A percentile compares a stretch with the other conserved stretches of the same genome.
These are phyloP conservation scores for Monascus purpureus DNA, from an alignment of 495 filamentous ascomycete genomes.

Conservation along the genomic window DNA sequence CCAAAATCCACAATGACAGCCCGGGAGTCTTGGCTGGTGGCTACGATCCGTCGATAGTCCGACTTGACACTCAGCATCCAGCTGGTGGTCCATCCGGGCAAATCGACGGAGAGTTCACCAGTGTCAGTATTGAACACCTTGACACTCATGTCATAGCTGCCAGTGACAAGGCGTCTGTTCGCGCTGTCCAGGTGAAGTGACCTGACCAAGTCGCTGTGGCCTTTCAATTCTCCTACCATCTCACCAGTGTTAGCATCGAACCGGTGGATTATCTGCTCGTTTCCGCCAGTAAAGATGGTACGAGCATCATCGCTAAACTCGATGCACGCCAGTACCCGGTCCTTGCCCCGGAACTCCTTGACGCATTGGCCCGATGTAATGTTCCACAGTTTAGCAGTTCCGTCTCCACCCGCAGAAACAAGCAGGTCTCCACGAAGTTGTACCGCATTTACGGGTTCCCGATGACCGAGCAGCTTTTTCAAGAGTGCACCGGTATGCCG, in stretches of 20 bases:
- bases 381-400: constrained; percentile 88
- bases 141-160: constrained; percentile 87
- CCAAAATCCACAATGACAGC: constrained; percentile 77
- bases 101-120: constrained; percentile 56
- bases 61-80: constrained; percentile 95
- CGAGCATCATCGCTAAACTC: constrained; percentile 88
- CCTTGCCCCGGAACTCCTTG: constrained; percentile 75
- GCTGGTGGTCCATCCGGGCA: constrained; percentile 82
- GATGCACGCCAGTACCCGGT: constrained; percentile 83
- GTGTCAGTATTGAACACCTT: constrained; percentile 78
- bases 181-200: constrained; percentile 75
- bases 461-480: constrained; percentile 66
- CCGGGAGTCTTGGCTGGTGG: constrained; percentile 83
- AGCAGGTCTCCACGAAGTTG: constrained; percentile 84
- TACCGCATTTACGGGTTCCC: constrained; percentile 88
- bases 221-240: constrained; percentile 59
- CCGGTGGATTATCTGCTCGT: constrained; percentile 84
- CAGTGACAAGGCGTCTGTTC: constrained; percentile 73
- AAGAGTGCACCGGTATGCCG: constrained; percentile 58
- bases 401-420: constrained; percentile 86
- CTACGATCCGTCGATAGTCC: constrained; percentile 85
- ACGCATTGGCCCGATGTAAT: constrained; percentile 70
- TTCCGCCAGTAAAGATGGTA: constrained; percentile 82
- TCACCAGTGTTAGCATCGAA: constrained; percentile 87
- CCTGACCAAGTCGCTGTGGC: constrained; percentile 71